phyloP scores from a whole-genome alignment of 176 grass and related monocot genomes.

The bread wheat (Triticum aestivum) region DNA sequence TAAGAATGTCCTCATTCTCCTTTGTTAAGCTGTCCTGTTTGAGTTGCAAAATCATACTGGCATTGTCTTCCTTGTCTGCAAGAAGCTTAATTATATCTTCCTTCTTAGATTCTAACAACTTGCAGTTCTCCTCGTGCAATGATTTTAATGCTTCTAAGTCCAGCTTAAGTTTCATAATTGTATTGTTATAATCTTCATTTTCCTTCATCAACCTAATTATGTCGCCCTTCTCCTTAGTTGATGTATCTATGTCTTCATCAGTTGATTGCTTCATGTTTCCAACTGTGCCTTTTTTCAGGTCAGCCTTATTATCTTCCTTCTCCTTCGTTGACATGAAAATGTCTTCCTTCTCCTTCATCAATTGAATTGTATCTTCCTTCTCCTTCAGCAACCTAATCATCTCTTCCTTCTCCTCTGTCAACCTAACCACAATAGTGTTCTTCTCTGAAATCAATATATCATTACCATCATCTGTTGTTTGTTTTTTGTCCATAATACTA shows the following conservation, averaged over 20 bases:
- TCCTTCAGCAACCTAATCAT: conserved; percentile 30
- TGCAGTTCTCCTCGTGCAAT: conserved; percentile 40
- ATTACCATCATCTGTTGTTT: conserved; percentile 38
- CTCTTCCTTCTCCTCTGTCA: conserved; percentile 45
- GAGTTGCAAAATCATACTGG: conserved; percentile 38
- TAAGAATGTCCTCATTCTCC: conserved; percentile 46
- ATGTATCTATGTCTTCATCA: conserved; percentile 30
- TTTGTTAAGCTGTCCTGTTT: conserved; percentile 32
- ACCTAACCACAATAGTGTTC: conserved; percentile 21
- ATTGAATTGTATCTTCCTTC: conserved; percentile 40
- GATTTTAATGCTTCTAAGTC: conserved; percentile 53
- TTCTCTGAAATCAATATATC: conserved; percentile 60
- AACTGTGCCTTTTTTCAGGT: conserved; percentile 16
- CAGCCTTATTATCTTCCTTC: conserved; percentile 33
- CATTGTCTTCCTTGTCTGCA: conserved; percentile 35
- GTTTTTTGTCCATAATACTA: conserved; percentile 1
- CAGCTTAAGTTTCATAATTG: conserved; percentile 62
- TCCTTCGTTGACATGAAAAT: conserved; percentile 12
- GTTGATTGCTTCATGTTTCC: not conserved
- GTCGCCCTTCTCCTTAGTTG: conserved; percentile 35
- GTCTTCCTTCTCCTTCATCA: conserved; percentile 44
- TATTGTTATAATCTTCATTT: conserved; percentile 49
- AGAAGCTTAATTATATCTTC: conserved; percentile 39
- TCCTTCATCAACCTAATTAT: conserved; percentile 68
- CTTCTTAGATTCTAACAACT: conserved; percentile 51